Evolutionary conservation across 2,329 filamentous ascomycete species (phyloP), one percentile per base, ranked within the genome.

Genomic region (Chrysoporthe puriensis): DNA sequence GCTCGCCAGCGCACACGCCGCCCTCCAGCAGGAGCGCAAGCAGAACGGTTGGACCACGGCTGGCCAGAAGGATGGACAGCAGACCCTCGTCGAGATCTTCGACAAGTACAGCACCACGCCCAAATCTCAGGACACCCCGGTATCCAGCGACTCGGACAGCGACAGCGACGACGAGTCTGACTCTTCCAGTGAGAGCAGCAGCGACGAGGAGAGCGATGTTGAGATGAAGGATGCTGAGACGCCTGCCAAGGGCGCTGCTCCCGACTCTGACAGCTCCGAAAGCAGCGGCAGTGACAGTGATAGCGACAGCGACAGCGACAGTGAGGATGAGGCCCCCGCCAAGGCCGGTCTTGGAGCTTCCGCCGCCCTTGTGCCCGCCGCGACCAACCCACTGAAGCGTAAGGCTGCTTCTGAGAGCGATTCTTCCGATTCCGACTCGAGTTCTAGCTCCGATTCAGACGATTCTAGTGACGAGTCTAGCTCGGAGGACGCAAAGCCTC

Each of bases 11-110:
- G 86, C 91, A 58, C 86, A 85, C 74, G 80, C 83, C 68, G 85
- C 87, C 5, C 90, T 93, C 74, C 82, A 83, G 73, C 87, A 89
- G 75, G 88, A 93, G 75, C 82, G 86, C 64, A 84, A 79, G 75
- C 83, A 80, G 78, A 84, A 84, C 71, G 83, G 82, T 62, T 85
- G 82, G 82, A 71, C 78, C 26, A 71, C 69, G 59, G 56, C 73
- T 70, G 70, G 65, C 70, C 60, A 67, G 69, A 52, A 71, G 68
- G 63, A 26, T 61, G 52, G 73, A 73, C 60, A 66, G 63, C 13
- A 75, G 75, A 65, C 83, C 4, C 81, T 88, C 1, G 80, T 83
- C 46, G 78, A 79, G 50, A 77, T 88, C 44, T 88, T 84, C 73
- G 77, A 83, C 73, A 76, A 78, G 26, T 88, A 86, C 85, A 79